Evolutionary conservation across 129 eudicot genomes (phyloP).

Genomic region (Scalesia atractyloides): DNA sequence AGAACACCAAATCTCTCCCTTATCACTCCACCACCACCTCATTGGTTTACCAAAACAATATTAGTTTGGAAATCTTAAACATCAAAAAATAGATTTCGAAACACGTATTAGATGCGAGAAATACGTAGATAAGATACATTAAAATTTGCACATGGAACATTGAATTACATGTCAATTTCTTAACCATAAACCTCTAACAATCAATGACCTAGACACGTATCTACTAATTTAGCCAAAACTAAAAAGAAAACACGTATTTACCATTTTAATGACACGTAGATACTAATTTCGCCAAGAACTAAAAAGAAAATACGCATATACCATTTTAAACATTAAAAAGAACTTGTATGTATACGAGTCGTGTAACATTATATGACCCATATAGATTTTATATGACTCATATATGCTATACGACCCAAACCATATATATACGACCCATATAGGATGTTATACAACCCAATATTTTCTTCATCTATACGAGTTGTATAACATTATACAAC

Average conservation of each 20-base stretch:
- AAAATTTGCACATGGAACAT: constrained; percentile 12
- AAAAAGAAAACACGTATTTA: constrained; percentile 1
- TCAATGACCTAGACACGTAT: constrained; percentile 15
- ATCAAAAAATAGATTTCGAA: background rate
- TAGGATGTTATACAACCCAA: no score
- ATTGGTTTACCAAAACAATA: no score
- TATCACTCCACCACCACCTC: no score
- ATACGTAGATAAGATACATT: constrained; percentile 1
- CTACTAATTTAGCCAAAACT: constrained; percentile 4
- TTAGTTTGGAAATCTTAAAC: background rate
- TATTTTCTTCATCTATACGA: no score
- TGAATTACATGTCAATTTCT: constrained; percentile 6
- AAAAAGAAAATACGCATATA: constrained; percentile 2
- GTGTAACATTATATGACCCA: no score
- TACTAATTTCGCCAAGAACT: background rate
- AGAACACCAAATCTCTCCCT: no score
- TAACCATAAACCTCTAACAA: background rate
- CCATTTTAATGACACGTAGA: no score
- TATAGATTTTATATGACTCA: no score
- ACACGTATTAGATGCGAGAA: constrained; percentile 11
- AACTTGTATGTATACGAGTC: no score
- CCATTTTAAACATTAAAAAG: background rate
- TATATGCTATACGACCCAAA: no score
- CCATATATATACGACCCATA: no score
- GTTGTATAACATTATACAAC: no score